Evolutionary conservation across 345 rosid genomes (phyloP), one percentile per base, ranked within the genome.

Genomic region (Jatropha curcas): DNA sequence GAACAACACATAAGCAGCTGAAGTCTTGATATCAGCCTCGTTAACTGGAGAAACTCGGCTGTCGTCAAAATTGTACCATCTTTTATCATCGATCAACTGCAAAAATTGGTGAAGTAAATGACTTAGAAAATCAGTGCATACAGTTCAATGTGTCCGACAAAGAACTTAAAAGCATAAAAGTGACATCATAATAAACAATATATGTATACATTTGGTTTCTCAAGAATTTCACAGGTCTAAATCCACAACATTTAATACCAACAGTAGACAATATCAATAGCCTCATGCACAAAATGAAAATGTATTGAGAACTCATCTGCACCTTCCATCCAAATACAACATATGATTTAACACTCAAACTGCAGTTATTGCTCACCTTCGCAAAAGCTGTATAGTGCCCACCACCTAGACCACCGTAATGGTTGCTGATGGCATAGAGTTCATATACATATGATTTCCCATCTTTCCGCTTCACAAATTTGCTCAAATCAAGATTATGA

Each of bases 331-430:
- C 41, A 52, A 19, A 43, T 13, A 10, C 61, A n/a, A 4, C 22
- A 56, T 5, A 69, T 22, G 33, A 37, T 22, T n/a, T 20, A 31
- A 31, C 20, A n/a, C n/a, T n/a, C n/a, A n/a, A n/a, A 41, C 41
- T 35, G 17, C 5, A 10, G 46, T 53, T 31, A 4, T 67, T 4
- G 53, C 43, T 78, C 77, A 92, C 98, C 98, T 94, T 94, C 9
- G 96, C 91, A 74, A 84, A 88, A 33, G 98, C 98, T 74, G 98
- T 92, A 76, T 94, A 92, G 75, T 92, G 98, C 71, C 98, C 98
- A 30, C 96, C 96, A 56, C 97, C 96, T 63, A 94, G 74, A 63
- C 97, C 94, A 75, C 98, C 98, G 43, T 90, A 89, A 82, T 94
- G 98, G 72, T 94, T 94, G 84, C 98, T 94, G 80, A 94, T 77